Percentiles rank a stretch among this genome's conserved stretches.
Conservation (phyloP, 768 basidiomycete genomes). For the Auricularia cornea region DNA sequence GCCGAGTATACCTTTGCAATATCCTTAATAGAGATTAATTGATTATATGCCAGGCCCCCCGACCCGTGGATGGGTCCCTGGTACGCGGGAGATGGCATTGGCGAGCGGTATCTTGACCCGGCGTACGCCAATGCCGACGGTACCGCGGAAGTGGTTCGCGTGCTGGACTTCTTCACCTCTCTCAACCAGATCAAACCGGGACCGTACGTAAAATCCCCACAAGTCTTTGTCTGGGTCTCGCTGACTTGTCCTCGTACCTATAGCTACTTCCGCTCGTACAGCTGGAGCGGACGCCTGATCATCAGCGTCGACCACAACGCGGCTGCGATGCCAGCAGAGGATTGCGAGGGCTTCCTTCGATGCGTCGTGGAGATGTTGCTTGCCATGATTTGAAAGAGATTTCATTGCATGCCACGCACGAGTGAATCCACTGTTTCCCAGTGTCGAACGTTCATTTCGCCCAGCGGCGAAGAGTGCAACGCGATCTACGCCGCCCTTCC, state of each 20-base stretch:
- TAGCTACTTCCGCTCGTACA: neutral
- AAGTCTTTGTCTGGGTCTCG: neutral
- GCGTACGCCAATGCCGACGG: neutral
- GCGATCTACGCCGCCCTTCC: too few relatives aligned
- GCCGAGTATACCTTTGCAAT: neutral
- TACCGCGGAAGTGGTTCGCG: neutral
- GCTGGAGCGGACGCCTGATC: neutral
- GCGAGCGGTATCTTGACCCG: conserved; percentile 1
- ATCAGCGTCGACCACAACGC: neutral
- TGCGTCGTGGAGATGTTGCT: too few relatives aligned
- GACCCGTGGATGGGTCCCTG: conserved; percentile 2
- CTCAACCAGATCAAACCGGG: neutral
- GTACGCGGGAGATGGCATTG: conserved; percentile 1
- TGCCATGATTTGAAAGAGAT: too few relatives aligned
- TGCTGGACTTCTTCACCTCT: neutral
- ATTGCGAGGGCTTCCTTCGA: neutral
- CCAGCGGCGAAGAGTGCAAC: too few relatives aligned
- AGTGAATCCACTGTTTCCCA: too few relatives aligned
- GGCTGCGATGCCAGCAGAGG: neutral
- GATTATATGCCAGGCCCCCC: too few relatives aligned
- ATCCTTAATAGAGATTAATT: too few relatives aligned
- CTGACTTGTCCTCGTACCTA: neutral
- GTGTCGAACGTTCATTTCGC: too few relatives aligned
- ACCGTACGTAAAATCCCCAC: neutral
- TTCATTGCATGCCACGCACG: too few relatives aligned